These are phyloP conservation scores for Paraleonurus japonicus DNA, from an alignment of 257 asterid genomes.

Conservation along the genomic window DNA sequence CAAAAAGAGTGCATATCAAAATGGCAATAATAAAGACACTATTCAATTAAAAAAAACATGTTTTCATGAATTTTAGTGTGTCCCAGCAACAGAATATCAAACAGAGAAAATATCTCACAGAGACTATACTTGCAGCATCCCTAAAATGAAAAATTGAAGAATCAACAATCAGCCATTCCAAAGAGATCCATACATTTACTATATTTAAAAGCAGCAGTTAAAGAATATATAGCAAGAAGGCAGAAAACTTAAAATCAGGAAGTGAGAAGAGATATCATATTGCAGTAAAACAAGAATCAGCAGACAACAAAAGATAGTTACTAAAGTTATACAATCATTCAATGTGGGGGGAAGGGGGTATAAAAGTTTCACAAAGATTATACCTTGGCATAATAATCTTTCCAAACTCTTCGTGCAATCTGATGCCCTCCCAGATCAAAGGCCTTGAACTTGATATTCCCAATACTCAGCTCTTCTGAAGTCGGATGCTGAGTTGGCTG, in stretches of 20 bases:
- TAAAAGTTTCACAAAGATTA: constrained; percentile 2
- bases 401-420: constrained; percentile 95
- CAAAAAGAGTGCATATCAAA: neutral
- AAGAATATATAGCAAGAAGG: neutral
- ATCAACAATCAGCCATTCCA: constrained; percentile 4
- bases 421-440: constrained; percentile 98
- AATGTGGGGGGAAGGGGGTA: neutral
- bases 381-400: constrained; percentile 95
- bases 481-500: constrained; percentile 97
- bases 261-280: neutral
- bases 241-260: neutral
- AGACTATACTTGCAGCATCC: neutral
- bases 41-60: neutral
- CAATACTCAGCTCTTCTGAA: constrained; percentile 84
- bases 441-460: constrained; percentile 78
- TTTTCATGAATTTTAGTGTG: neutral
- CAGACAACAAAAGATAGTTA: neutral
- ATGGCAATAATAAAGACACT: neutral
- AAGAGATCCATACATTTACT: neutral
- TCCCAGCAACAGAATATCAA: constrained; percentile 14
- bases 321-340: neutral
- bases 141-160: neutral
- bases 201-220: neutral
- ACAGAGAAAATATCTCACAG: constrained; percentile 1
- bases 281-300: constrained; percentile 9